Conservation (phyloP, 2,329 filamentous ascomycete species). For the Chaetomiaceae sp. region DNA sequence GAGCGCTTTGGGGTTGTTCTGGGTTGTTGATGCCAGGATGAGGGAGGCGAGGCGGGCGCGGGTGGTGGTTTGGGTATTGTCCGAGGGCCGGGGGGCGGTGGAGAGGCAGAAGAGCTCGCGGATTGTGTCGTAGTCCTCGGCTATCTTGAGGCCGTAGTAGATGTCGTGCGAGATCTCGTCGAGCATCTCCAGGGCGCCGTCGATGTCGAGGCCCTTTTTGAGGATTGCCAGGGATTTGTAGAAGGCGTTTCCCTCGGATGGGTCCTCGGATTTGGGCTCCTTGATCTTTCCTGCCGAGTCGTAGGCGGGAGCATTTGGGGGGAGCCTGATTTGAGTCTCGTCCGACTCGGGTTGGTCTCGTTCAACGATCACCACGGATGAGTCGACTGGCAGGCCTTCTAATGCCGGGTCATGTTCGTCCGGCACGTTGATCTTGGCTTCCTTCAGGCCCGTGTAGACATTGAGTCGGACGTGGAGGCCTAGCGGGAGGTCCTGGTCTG, state of each 20-base stretch:
- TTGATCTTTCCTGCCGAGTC: slow-evolving; percentile 55
- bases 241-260: slow-evolving; percentile 34
- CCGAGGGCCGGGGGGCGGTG: slow-evolving; percentile 29
- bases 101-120: slow-evolving; percentile 56
- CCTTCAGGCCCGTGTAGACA: slow-evolving; percentile 58
- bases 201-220: slow-evolving; percentile 43
- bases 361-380: slow-evolving; percentile 53
- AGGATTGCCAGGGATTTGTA: slow-evolving; percentile 46
- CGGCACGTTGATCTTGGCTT: slow-evolving; percentile 62
- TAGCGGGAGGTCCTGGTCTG: slow-evolving; percentile 61
- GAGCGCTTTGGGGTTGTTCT: slow-evolving; percentile 62
- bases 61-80: slow-evolving; percentile 22
- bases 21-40: slow-evolving; percentile 53
- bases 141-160: slow-evolving; percentile 63
- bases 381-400: slow-evolving; percentile 49
- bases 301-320: slow-evolving; percentile 51
- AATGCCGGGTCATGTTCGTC: slow-evolving; percentile 45
- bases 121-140: slow-evolving; percentile 50
- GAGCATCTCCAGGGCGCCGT: slow-evolving; percentile 53
- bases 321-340: slow-evolving; percentile 32
- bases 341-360: slow-evolving; percentile 33
- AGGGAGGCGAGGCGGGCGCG: slow-evolving; percentile 50
- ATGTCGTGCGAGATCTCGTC: slow-evolving; percentile 63
- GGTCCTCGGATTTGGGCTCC: slow-evolving; percentile 40
- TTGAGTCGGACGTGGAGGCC: slow-evolving; percentile 65